A percentile compares a stretch with the other conserved stretches of the same genome.
These are phyloP conservation scores for Ascomycota sp. DNA, from an alignment of 2,329 filamentous ascomycete species.

Conservation along the genomic window DNA sequence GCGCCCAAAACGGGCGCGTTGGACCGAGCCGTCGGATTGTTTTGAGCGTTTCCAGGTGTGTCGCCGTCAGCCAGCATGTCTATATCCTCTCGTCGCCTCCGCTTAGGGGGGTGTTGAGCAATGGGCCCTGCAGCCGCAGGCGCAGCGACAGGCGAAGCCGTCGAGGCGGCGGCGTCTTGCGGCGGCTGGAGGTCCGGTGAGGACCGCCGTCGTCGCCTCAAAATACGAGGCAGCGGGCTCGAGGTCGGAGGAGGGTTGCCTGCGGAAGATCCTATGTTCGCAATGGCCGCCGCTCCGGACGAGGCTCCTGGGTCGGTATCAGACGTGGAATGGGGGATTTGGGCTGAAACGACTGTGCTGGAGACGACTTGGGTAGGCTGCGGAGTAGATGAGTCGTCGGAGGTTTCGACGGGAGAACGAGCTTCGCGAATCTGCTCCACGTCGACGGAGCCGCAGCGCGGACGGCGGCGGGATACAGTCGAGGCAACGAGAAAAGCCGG, in stretches of 20 bases:
- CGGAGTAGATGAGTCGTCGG: slow-evolving; percentile 43
- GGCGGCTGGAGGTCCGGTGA: slow-evolving; percentile 15
- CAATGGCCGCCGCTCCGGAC: slow-evolving; percentile 10
- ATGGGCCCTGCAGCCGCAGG: slow-evolving; percentile 3
- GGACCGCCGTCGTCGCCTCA: slow-evolving; percentile 33
- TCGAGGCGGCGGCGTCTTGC: slow-evolving; percentile 7
- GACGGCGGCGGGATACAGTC: slow-evolving; percentile 12
- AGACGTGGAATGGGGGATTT: slow-evolving; percentile 8
- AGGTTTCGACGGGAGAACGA: slow-evolving; percentile 17
- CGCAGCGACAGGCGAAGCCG: slow-evolving; percentile 5
- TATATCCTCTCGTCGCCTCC: slow-evolving; percentile 31
- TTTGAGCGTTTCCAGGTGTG: slow-evolving; percentile 28
- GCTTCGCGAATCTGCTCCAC: slow-evolving; percentile 17
- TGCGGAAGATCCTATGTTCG: slow-evolving; percentile 20
- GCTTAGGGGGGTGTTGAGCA: slow-evolving; percentile 13
- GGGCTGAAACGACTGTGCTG: slow-evolving; percentile 22
- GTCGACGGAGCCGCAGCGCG: slow-evolving; percentile 18
- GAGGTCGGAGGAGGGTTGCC: slow-evolving; percentile 7
- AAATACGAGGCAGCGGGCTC: slow-evolving; percentile 15
- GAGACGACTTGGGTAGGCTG: slow-evolving; percentile 25
- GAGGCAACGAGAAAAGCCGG: slow-evolving; percentile 6
- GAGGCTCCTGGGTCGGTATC: slow-evolving; percentile 6
- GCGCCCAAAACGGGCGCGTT: slow-evolving; percentile 16
- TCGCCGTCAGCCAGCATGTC: slow-evolving; percentile 43
- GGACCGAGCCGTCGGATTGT: slow-evolving; percentile 18